phyloP scores from a whole-genome alignment of 2,329 filamentous ascomycete species.

The Botrytis elliptica region DNA sequence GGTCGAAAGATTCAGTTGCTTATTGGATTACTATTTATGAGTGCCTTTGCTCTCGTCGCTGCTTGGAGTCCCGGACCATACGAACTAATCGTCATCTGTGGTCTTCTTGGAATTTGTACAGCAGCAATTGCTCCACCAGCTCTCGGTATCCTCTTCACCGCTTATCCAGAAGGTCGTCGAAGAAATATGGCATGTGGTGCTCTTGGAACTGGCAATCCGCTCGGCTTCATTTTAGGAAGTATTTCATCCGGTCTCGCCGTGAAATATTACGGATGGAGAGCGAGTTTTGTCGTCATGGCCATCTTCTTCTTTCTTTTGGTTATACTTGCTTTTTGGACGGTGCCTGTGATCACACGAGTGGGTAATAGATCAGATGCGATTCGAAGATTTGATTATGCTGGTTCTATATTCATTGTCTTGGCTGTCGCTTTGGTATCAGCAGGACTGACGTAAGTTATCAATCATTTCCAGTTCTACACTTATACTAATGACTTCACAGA shows the following conservation, averaged over 20 bases:
- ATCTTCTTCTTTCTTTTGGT: constrained; percentile 63
- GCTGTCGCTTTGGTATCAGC: constrained; percentile 31
- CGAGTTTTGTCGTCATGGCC: constrained; percentile 59
- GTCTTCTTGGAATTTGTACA: constrained; percentile 62
- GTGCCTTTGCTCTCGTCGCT: constrained; percentile 54
- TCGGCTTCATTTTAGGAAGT: constrained; percentile 46
- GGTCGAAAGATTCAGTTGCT: constrained; percentile 63
- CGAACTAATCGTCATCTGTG: constrained; percentile 61
- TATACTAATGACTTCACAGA: constrained; percentile 24
- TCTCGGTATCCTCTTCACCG: constrained; percentile 61
- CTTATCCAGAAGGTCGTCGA: constrained; percentile 59
- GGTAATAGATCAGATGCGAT: constrained; percentile 19
- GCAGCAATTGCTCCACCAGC: constrained; percentile 64
- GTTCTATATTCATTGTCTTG: constrained; percentile 28
- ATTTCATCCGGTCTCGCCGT: constrained; percentile 63
- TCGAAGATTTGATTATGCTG: constrained; percentile 33
- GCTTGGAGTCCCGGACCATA: constrained; percentile 60
- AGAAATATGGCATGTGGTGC: constrained; percentile 64
- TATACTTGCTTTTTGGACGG: constrained; percentile 57
- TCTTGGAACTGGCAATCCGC: constrained; percentile 48
- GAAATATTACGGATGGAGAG: constrained; percentile 61
- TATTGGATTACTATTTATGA: constrained; percentile 57
- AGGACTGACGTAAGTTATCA: constrained; percentile 32
- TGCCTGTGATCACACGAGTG: constrained; percentile 54
- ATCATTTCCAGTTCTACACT: not conserved